Conservation (phyloP, 1,139 yeast species). For the Kluyveromyces sp. region DNA sequence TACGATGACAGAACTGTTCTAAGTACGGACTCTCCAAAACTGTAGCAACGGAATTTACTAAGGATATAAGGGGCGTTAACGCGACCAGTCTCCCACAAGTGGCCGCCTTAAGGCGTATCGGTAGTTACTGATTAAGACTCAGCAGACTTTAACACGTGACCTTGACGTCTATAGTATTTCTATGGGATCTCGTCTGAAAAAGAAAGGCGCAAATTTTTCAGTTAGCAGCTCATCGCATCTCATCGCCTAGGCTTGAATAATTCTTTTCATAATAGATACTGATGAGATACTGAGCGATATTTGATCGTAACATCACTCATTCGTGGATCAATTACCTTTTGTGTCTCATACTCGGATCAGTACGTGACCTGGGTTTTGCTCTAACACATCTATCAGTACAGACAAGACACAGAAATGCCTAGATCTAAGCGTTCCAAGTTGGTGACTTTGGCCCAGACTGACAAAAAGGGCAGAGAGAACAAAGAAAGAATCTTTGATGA, state of each 20-base stretch:
- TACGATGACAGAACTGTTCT: too few species aligned
- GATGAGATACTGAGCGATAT: too few species aligned
- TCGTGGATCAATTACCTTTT: too few species aligned
- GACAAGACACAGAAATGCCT: conserved; percentile 50
- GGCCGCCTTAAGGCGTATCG: too few species aligned
- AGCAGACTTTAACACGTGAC: too few species aligned
- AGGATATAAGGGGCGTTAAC: too few species aligned
- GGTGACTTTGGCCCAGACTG: conserved; percentile 94
- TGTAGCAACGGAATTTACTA: too few species aligned
- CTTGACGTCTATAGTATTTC: not conserved
- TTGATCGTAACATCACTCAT: too few species aligned
- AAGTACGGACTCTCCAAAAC: too few species aligned
- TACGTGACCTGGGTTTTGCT: not conserved
- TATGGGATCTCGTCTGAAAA: not conserved
- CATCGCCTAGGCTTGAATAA: not conserved
- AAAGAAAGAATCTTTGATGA: conserved; percentile 88
- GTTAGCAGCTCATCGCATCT: conserved; percentile 5
- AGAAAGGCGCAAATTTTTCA: conserved; percentile 8
- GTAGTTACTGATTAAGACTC: too few species aligned
- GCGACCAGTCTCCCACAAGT: too few species aligned
- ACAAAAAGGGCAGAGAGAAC: conserved; percentile 89
- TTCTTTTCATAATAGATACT: not conserved
- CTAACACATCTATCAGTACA: not conserved
- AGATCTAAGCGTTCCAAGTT: conserved; percentile 91
- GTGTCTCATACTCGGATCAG: too few species aligned